Conservation (phyloP, 2,329 filamentous ascomycete genomes). For the Byssochlamys sp. region DNA sequence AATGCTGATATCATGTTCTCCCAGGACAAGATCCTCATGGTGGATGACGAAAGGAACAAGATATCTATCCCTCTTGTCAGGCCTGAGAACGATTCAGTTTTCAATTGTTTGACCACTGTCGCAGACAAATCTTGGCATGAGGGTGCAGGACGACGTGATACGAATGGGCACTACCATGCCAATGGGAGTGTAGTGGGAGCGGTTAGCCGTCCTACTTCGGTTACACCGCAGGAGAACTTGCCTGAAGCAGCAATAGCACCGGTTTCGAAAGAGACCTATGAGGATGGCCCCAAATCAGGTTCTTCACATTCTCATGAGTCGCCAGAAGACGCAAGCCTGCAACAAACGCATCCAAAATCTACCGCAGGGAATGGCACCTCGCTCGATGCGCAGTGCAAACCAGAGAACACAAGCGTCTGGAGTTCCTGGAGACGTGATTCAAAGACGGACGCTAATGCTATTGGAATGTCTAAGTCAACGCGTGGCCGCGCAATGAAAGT, state of each 20-base stretch:
- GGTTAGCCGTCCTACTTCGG: conserved; percentile 21
- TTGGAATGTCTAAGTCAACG: conserved; percentile 53
- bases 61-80: conserved; percentile 84
- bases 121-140: conserved; percentile 13
- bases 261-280: conserved; percentile 14
- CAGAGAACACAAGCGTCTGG: conserved; percentile 52
- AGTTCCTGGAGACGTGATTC: conserved; percentile 56
- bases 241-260: conserved; percentile 16
- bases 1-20: conserved; percentile 88
- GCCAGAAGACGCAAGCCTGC: conserved; percentile 7
- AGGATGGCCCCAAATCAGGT: conserved; percentile 13
- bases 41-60: conserved; percentile 76
- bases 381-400: conserved; percentile 16
- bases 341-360: conserved; percentile 14
- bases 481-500: conserved; percentile 72
- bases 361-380: conserved; percentile 20
- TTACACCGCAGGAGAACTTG: conserved; percentile 13
- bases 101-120: conserved; percentile 64
- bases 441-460: conserved; percentile 18
- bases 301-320: conserved; percentile 8
- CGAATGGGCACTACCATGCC: background rate
- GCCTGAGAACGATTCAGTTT: conserved; percentile 73
- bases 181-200: conserved; percentile 21
- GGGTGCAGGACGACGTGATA: conserved; percentile 2
- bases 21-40: conserved; percentile 77